Conservation (phyloP, 495 filamentous ascomycete genomes). For the Durotheca rogersii region DNA sequence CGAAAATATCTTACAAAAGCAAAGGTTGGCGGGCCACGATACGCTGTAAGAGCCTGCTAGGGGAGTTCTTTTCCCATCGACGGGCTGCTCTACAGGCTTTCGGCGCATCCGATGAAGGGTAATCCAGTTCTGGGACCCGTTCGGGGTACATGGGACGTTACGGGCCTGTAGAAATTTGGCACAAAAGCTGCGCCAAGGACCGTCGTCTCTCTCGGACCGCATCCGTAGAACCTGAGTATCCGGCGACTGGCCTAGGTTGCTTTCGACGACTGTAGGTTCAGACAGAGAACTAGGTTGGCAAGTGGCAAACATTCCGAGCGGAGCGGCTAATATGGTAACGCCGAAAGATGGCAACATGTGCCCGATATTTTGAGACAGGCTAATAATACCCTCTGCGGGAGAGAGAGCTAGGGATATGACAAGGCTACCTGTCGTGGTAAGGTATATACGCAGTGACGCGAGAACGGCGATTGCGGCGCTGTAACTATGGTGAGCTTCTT, state of each 20-base stretch:
- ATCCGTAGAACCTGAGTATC: conserved; percentile 45
- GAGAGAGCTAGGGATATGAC: conserved; percentile 47
- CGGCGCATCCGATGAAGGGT: conserved; percentile 34
- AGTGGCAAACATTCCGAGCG: conserved; percentile 49
- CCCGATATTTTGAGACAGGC: conserved; percentile 40
- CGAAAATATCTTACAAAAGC: conserved; percentile 47
- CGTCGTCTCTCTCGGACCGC: conserved; percentile 41
- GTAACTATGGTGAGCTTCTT: conserved; percentile 26
- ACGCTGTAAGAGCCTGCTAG: conserved; percentile 38
- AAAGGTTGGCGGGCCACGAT: conserved; percentile 53
- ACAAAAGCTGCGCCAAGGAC: conserved; percentile 44
- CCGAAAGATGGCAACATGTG: conserved; percentile 38
- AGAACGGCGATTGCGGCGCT: conserved; percentile 34
- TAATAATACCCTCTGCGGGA: conserved; percentile 40
- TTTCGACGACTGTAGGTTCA: conserved; percentile 24
- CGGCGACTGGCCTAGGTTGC: conserved; percentile 46
- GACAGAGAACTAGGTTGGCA: conserved; percentile 33
- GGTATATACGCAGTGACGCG: conserved; percentile 49
- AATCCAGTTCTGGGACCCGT: conserved; percentile 26
- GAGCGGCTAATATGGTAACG: conserved; percentile 45
- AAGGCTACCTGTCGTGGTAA: conserved; percentile 51
- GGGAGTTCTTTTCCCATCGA: conserved; percentile 46
- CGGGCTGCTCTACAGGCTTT: conserved; percentile 42
- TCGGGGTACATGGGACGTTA: conserved; percentile 40
- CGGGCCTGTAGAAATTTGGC: conserved; percentile 44